Percentiles rank a stretch among this genome's conserved stretches.
These are phyloP conservation scores for Trichosanthes truncata DNA, from an alignment of 306 rosid genomes.

Conservation along the genomic window DNA sequence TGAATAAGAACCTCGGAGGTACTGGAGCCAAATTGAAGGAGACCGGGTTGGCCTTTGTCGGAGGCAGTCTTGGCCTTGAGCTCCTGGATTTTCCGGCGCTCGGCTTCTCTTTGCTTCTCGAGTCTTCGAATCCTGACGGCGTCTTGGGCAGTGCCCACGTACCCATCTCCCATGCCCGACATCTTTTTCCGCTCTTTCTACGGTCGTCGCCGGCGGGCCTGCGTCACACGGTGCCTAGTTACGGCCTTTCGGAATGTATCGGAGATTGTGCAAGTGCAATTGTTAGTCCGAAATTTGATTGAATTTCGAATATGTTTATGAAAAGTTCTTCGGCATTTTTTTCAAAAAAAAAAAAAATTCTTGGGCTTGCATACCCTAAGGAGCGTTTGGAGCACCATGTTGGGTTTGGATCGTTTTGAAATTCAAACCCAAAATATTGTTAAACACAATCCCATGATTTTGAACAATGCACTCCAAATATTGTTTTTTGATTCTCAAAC, in stretches of 20 bases:
- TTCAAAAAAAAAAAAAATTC: no score
- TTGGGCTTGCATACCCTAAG: no score
- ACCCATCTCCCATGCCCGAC: slow-evolving; percentile 99
- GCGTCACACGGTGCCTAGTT: background rate
- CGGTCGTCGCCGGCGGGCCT: background rate
- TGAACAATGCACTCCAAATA: no score
- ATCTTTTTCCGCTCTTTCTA: slow-evolving; percentile 12
- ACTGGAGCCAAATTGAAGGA: slow-evolving; percentile 97
- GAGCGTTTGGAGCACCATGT: no score
- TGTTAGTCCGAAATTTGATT: background rate
- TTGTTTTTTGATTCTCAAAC: no score
- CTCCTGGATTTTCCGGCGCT: slow-evolving; percentile 92
- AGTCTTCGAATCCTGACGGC: slow-evolving; percentile 86
- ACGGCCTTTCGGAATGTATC: background rate
- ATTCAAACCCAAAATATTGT: no score
- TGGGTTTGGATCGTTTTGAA: no score
- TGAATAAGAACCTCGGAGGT: slow-evolving; percentile 56
- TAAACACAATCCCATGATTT: no score
- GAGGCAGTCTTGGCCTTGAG: slow-evolving; percentile 83
- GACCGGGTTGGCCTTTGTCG: slow-evolving; percentile 74
- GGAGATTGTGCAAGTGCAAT: background rate
- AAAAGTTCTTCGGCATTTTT: no score
- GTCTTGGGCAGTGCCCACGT: slow-evolving; percentile 97
- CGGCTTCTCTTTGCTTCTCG: slow-evolving; percentile 96
- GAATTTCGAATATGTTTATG: background rate